phyloP scores from a whole-genome alignment of 257 asterid species.

The Plantago ovata region DNA sequence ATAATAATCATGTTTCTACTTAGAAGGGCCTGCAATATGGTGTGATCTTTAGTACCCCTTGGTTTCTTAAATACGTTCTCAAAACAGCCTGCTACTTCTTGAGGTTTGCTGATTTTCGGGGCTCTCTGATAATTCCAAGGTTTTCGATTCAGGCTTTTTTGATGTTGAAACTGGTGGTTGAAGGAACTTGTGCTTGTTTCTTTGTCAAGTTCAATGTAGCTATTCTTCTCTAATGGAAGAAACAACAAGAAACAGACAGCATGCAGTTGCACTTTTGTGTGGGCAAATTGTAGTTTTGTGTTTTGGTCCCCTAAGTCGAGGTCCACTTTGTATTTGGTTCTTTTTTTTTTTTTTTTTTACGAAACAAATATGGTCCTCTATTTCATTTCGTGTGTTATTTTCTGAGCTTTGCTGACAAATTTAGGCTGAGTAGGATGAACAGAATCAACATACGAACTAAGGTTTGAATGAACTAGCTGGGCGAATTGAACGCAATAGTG shows the following conservation, averaged over 20 bases:
- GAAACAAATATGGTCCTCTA: too few species aligned
- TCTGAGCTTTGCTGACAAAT: too few species aligned
- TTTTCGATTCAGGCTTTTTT: neutral
- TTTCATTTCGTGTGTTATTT: too few species aligned
- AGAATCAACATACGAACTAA: too few species aligned
- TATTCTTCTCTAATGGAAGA: conserved; percentile 30
- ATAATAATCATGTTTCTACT: conserved; percentile 32
- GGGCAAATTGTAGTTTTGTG: too few species aligned
- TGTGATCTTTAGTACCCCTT: conserved; percentile 33
- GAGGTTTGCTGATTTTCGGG: neutral
- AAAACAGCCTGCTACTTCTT: conserved; percentile 7
- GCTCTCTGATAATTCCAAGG: neutral
- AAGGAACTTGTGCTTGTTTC: conserved; percentile 7
- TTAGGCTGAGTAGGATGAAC: too few species aligned
- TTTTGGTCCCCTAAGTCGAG: too few species aligned
- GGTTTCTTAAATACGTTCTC: conserved; percentile 25
- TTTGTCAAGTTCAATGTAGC: conserved; percentile 23
- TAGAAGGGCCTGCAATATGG: conserved; percentile 33
- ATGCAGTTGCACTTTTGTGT: conserved; percentile 24
- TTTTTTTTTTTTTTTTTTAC: too few species aligned
- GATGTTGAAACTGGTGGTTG: conserved; percentile 4
- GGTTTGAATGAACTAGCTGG: too few species aligned
- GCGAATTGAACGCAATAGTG: conserved; percentile 86
- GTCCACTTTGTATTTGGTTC: too few species aligned
- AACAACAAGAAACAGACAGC: conserved; percentile 33